Evolutionary conservation across 179 eudicot genomes (phyloP).

Genomic region (Carnegiea gigantea): DNA sequence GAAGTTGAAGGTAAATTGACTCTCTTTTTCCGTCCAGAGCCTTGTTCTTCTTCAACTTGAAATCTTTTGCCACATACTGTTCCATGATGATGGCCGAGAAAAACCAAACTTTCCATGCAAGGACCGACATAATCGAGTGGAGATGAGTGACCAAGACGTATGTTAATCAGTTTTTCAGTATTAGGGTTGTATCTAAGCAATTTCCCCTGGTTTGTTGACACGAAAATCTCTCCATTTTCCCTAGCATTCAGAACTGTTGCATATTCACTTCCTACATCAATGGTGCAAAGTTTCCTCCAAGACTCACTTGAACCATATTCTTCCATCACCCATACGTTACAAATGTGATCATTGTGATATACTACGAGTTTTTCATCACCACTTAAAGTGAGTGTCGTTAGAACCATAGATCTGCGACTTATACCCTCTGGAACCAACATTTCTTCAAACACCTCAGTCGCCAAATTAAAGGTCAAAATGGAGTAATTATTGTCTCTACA

Average conservation of each 20-base stretch:
- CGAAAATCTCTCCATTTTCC: neutral
- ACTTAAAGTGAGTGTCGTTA: neutral
- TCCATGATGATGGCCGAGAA: neutral
- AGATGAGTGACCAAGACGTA: neutral
- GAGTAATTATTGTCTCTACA: neutral
- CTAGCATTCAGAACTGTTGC: conserved; percentile 3
- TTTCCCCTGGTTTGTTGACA: neutral
- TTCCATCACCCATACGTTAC: conserved; percentile 20
- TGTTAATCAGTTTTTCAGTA: neutral
- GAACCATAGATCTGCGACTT: neutral
- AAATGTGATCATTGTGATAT: neutral
- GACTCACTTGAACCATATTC: neutral
- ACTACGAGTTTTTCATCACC: conserved; percentile 11
- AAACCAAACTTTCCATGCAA: conserved; percentile 10
- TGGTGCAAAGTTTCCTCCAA: conserved; percentile 13
- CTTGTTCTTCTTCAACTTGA: neutral
- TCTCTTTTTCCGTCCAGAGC: too few species aligned
- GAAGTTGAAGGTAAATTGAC: too few species aligned
- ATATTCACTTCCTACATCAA: neutral
- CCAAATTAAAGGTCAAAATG: conserved; percentile 23
- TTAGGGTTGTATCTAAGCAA: neutral
- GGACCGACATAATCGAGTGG: conserved; percentile 17
- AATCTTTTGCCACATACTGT: neutral
- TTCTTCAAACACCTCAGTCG: conserved; percentile 11
- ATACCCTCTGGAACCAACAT: neutral